Evolutionary conservation across 805 yeast species (phyloP).

Genomic region (Ogataea zsoltii): DNA sequence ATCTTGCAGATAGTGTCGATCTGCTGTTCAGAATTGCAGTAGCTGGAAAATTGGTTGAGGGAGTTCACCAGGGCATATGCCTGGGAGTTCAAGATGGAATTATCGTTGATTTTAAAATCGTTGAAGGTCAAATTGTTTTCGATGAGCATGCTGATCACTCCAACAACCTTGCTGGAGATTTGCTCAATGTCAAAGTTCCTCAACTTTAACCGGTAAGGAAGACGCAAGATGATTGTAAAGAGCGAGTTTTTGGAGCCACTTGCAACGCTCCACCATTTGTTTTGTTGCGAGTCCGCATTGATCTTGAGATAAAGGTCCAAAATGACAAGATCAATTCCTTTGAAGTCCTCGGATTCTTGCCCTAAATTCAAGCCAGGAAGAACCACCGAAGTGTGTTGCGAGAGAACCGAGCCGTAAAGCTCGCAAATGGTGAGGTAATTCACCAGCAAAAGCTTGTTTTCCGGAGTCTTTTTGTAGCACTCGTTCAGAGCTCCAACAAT

Average conservation of each 20-base stretch:
- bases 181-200: constrained; percentile 13
- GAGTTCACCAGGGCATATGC: constrained; percentile 54
- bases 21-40: constrained; percentile 12
- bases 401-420: constrained; percentile 24
- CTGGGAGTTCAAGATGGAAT: constrained; percentile 49
- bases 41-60: constrained; percentile 29
- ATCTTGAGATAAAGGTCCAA: constrained; percentile 62
- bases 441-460: constrained; percentile 47
- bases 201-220: constrained; percentile 36
- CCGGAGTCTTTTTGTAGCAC: constrained; percentile 35
- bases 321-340: constrained; percentile 56
- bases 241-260: constrained; percentile 51
- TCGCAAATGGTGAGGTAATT: constrained; percentile 45
- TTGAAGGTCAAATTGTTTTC: constrained; percentile 57
- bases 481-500: constrained; percentile 47
- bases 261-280: constrained; percentile 77
- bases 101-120: constrained; percentile 26
- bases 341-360: constrained; percentile 34
- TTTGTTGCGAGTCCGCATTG: constrained; percentile 46
- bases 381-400: constrained; percentile 18
- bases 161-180: constrained; percentile 42
- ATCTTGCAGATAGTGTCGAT: constrained; percentile 53
- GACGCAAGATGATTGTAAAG: constrained; percentile 63
- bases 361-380: constrained; percentile 26
- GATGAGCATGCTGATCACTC: constrained; percentile 50